phyloP scores from a whole-genome alignment of 306 rosid species.

The Gleditsia sinensis region DNA sequence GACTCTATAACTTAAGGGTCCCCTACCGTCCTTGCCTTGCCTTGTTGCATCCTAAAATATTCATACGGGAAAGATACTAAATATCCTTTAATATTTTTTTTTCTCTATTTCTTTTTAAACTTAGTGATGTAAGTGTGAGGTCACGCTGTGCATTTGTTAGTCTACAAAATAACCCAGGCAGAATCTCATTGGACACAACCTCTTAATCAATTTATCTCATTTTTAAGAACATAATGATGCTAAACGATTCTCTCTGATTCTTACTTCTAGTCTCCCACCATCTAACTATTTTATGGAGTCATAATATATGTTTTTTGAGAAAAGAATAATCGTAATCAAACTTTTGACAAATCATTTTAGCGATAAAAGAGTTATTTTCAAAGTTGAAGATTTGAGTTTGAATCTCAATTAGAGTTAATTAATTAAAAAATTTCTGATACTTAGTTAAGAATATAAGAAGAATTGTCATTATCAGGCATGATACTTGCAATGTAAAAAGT shows the following conservation, averaged over 20 bases:
- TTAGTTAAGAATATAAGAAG: too few relatives aligned
- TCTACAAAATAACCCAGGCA: slow-evolving; percentile 12
- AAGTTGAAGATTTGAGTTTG: too few relatives aligned
- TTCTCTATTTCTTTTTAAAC: not conserved
- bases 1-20: slow-evolving; percentile 40
- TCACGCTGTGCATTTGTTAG: slow-evolving; percentile 52
- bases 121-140: slow-evolving; percentile 54
- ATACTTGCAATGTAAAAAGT: too few relatives aligned
- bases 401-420: too few relatives aligned
- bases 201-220: not conserved
- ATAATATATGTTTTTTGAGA: too few relatives aligned
- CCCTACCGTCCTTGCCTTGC: slow-evolving; percentile 20
- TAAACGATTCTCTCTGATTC: not conserved
- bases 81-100: not conserved
- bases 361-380: too few relatives aligned
- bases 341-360: too few relatives aligned
- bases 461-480: too few relatives aligned
- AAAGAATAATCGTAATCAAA: too few relatives aligned
- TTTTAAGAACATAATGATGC: not conserved
- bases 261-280: not conserved
- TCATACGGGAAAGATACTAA: not conserved
- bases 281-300: not conserved
- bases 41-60: not conserved
- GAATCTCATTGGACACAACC: not conserved
- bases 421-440: too few relatives aligned